Evolutionary conservation across 768 basidiomycete species (phyloP).

Genomic region (Termitomyces sp.): DNA sequence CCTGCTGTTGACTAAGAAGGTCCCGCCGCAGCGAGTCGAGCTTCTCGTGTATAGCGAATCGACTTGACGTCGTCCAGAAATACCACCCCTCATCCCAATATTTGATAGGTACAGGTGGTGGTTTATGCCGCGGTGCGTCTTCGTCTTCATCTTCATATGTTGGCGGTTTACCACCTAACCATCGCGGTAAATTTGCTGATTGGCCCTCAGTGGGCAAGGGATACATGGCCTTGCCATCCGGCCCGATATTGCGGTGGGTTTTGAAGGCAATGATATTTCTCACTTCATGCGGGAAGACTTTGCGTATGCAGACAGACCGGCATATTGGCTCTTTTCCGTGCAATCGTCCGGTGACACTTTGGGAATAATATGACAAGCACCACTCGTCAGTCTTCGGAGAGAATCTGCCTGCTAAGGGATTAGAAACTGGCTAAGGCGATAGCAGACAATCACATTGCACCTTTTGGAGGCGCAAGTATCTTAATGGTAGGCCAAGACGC

Average conservation of each 20-base stretch:
- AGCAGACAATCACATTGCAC: conserved; percentile 17
- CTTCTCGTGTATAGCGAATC: conserved; percentile 49
- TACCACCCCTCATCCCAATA: conserved; percentile 78
- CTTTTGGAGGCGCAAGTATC: conserved; percentile 47
- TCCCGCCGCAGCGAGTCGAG: conserved; percentile 54
- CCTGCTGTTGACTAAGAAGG: conserved; percentile 44
- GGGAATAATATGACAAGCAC: conserved; percentile 59
- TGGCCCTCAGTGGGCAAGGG: conserved; percentile 69
- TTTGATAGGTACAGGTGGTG: conserved; percentile 31
- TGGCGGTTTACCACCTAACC: conserved; percentile 36
- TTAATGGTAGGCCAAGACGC: conserved; percentile 49
- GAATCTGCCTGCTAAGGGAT: conserved; percentile 36
- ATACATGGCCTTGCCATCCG: conserved; percentile 46
- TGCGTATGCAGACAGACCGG: conserved; percentile 57
- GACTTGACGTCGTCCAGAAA: conserved; percentile 57
- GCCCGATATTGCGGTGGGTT: conserved; percentile 33
- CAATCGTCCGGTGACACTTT: conserved; percentile 48
- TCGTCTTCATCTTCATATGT: conserved; percentile 26
- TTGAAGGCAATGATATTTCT: conserved; percentile 43
- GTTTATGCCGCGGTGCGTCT: conserved; percentile 10
- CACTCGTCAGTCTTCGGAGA: conserved; percentile 61
- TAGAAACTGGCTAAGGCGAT: background rate
- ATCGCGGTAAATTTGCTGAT: conserved; percentile 36
- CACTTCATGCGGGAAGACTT: conserved; percentile 64
- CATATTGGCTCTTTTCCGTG: conserved; percentile 48